Percentiles rank a stretch among this genome's conserved stretches.
Evolutionary conservation across 2,329 filamentous ascomycete genomes (phyloP).

Genomic region (Alternaria sp.): DNA sequence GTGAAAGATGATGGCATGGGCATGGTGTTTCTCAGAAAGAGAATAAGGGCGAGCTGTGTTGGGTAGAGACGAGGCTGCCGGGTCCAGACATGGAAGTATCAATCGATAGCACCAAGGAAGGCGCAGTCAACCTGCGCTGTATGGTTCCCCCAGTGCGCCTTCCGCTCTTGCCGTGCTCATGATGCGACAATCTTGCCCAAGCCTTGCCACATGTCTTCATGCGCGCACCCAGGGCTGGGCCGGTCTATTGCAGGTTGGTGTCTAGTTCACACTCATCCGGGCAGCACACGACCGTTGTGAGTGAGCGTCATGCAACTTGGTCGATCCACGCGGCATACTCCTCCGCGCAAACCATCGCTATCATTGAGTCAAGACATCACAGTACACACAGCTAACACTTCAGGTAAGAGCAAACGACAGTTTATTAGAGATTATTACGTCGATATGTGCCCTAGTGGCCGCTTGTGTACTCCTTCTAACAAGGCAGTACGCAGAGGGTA

Average conservation of each 20-base stretch:
- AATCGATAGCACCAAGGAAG: slow-evolving; percentile 3
- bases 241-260: not conserved
- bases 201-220: slow-evolving; percentile 10
- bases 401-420: slow-evolving; percentile 15
- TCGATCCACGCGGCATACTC: not conserved
- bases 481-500: slow-evolving; percentile 51
- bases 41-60: not conserved
- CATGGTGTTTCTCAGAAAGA: slow-evolving; percentile 2
- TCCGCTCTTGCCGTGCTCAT: slow-evolving; percentile 5
- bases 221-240: not conserved
- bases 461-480: slow-evolving; percentile 49
- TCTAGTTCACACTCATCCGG: not conserved
- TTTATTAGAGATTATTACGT: slow-evolving; percentile 51
- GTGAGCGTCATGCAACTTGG: slow-evolving; percentile 6
- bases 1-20: slow-evolving; percentile 8
- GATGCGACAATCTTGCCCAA: not conserved
- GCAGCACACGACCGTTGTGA: not conserved
- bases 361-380: not conserved
- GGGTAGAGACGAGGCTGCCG: not conserved
- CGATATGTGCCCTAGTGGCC: slow-evolving; percentile 48
- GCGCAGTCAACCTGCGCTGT: slow-evolving; percentile 5
- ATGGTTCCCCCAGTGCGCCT: slow-evolving; percentile 4
- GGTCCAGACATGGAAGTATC: slow-evolving; percentile 1
- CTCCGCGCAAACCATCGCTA: not conserved
- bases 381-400: not conserved